Evolutionary conservation across 768 basidiomycete genomes (phyloP), one percentile per base, ranked within the genome.

Genomic region (Mycena polygramma): DNA sequence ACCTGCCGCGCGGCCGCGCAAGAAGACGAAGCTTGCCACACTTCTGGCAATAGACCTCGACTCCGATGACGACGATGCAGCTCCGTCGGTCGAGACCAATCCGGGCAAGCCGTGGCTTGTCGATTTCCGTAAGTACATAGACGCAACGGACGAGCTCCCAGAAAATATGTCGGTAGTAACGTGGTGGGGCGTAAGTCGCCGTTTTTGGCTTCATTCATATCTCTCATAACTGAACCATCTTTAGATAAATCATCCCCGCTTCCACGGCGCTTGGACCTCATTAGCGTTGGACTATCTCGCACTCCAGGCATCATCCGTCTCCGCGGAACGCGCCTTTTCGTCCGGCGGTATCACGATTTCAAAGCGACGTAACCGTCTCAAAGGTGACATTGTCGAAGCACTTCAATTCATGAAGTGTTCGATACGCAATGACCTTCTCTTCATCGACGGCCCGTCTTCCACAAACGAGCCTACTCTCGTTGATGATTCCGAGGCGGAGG

Each of bases 311-410:
- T 17, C 57, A 7, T 9, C 57, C 19, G 60, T 62, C 7, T 63
- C 52, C 4, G 22, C 22, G 5, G 62, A 63, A 30, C 62, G 62
- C 11, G 49, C 62, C 11, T 63, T 63, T 30, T 63, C 62, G 2
- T 24, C 52, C 2, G 62, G 51, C 19, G 52, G 62, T 7, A 54
- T 63, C 19, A 63, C 52, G 19, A 45, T 63, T 37, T 63, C 61
- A n/a, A 63, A 63, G 26, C 45, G 58, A 6, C 70, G 20, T 26
- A 63, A 60, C 39, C 46, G 60, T 5, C 48, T 62, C 13, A 62
- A 62, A 52, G 60, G 60, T 52, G 60, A 62, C 35, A 52, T 62
- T n/a, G 49, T 62, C 46, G 60, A 62, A 37, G 60, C 60, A 7
- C 48, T 62, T 19, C 60, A 62, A 52, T 62, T 49, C 36, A 17